A percentile compares a stretch with the other conserved stretches of the same genome.
Conservation (phyloP, 176 grass and related monocot species). For the Coix lacrymajobi region DNA sequence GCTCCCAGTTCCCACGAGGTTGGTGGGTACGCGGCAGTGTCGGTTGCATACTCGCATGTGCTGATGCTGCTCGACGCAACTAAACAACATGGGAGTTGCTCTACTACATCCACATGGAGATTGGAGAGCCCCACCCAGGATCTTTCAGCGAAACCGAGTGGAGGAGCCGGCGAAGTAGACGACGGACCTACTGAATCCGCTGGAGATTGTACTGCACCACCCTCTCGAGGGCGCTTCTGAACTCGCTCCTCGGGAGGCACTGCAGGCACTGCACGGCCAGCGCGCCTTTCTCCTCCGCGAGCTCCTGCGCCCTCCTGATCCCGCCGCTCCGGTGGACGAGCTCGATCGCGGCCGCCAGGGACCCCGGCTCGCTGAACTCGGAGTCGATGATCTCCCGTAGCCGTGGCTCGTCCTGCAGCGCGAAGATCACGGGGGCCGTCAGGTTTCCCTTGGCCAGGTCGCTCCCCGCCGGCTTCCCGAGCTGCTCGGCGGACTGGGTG, state of each 20-base stretch:
- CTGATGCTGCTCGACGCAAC: not conserved
- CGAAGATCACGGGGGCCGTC: constrained; percentile 82
- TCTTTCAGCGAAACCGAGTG: not conserved
- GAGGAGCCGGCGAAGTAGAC: not conserved
- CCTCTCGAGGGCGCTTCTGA: constrained; percentile 66
- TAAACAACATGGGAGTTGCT: constrained; percentile 10
- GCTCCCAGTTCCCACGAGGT: constrained; percentile 7
- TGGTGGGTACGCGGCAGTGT: constrained; percentile 11
- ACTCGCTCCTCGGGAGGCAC: constrained; percentile 61
- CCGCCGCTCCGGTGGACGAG: constrained; percentile 59
- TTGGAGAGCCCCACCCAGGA: not conserved
- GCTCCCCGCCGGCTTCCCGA: constrained; percentile 74
- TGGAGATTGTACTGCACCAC: constrained; percentile 85
- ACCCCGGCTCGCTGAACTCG: constrained; percentile 65
- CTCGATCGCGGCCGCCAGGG: constrained; percentile 56
- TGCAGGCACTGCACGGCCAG: constrained; percentile 53
- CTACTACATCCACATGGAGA: constrained; percentile 15
- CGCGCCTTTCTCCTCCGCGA: constrained; percentile 74
- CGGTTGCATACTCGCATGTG: constrained; percentile 3
- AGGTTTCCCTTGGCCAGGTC: constrained; percentile 81
- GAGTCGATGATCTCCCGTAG: constrained; percentile 78
- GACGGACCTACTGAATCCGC: constrained; percentile 73
- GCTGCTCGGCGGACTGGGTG: constrained; percentile 85
- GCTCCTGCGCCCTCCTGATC: constrained; percentile 54
- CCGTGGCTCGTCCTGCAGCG: constrained; percentile 45